A percentile compares a stretch with the other conserved stretches of the same genome.
phyloP scores from a whole-genome alignment of 345 rosid species.

The Balakata baccata region DNA sequence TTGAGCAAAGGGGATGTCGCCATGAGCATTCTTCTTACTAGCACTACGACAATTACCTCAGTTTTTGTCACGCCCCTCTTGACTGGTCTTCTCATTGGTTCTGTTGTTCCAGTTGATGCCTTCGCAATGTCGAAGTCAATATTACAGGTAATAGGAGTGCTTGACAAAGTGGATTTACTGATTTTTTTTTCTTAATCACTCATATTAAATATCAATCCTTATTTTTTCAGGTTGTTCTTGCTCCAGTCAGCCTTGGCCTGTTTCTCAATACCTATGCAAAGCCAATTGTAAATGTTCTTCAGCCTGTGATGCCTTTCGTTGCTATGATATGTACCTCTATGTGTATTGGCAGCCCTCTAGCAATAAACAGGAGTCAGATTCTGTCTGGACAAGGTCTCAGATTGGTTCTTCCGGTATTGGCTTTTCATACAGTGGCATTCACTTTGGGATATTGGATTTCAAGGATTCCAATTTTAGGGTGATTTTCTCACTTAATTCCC shows the following conservation, averaged over 20 bases:
- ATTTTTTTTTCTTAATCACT: constrained; percentile 12
- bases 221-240: constrained; percentile 71
- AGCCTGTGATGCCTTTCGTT: constrained; percentile 83
- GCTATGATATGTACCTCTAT: constrained; percentile 89
- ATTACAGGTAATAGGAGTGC: constrained; percentile 56
- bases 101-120: constrained; percentile 94
- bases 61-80: constrained; percentile 64
- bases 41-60: constrained; percentile 75
- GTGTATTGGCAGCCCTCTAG: constrained; percentile 95
- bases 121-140: constrained; percentile 93
- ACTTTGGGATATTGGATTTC: constrained; percentile 82
- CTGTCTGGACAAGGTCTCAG: constrained; percentile 64
- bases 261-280: constrained; percentile 81
- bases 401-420: constrained; percentile 68
- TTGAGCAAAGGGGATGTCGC: constrained; percentile 89
- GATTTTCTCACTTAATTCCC: constrained; percentile 13
- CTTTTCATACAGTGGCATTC: constrained; percentile 79
- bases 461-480: constrained; percentile 72
- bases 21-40: constrained; percentile 85
- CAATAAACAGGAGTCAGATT: constrained; percentile 72
- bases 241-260: constrained; percentile 80
- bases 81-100: constrained; percentile 75
- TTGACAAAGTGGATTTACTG: constrained; percentile 6
- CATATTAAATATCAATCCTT: constrained; percentile 1
- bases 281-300: constrained; percentile 61